Evolutionary conservation across 2,329 filamentous ascomycete species (phyloP).

Genomic region (Arachnopeziza araneosa): DNA sequence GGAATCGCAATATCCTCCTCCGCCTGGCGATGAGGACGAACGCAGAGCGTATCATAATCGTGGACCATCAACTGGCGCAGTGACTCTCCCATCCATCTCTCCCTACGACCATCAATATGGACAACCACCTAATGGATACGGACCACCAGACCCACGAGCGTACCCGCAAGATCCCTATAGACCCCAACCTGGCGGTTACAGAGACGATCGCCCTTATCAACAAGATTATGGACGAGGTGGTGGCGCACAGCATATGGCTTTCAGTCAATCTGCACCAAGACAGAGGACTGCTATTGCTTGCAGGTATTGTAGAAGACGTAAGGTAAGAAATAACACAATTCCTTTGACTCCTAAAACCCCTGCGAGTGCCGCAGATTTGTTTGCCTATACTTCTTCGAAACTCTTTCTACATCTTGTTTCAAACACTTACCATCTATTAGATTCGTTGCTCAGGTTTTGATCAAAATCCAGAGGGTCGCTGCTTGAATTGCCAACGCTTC

Average conservation of each 20-base stretch:
- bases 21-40: conserved; percentile 31
- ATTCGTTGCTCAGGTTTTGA: conserved; percentile 74
- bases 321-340: conserved; percentile 38
- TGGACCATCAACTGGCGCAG: conserved; percentile 18
- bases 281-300: conserved; percentile 57
- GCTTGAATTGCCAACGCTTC: conserved; percentile 67
- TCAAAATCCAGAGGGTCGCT: conserved; percentile 64
- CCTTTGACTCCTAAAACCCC: neutral
- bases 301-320: conserved; percentile 53
- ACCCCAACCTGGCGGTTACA: conserved; percentile 18
- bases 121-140: conserved; percentile 21
- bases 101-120: conserved; percentile 25
- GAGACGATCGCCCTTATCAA: conserved; percentile 25
- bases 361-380: neutral
- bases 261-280: conserved; percentile 46
- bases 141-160: conserved; percentile 18
- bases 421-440: conserved; percentile 36
- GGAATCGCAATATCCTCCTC: conserved; percentile 25
- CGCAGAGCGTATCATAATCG: conserved; percentile 29
- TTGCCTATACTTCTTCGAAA: neutral
- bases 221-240: conserved; percentile 24
- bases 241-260: conserved; percentile 27
- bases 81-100: conserved; percentile 30
- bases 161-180: conserved; percentile 26
- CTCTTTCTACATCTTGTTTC: neutral